Conservation (phyloP, 2,329 filamentous ascomycete genomes). For the Xylariaceae sp. region DNA sequence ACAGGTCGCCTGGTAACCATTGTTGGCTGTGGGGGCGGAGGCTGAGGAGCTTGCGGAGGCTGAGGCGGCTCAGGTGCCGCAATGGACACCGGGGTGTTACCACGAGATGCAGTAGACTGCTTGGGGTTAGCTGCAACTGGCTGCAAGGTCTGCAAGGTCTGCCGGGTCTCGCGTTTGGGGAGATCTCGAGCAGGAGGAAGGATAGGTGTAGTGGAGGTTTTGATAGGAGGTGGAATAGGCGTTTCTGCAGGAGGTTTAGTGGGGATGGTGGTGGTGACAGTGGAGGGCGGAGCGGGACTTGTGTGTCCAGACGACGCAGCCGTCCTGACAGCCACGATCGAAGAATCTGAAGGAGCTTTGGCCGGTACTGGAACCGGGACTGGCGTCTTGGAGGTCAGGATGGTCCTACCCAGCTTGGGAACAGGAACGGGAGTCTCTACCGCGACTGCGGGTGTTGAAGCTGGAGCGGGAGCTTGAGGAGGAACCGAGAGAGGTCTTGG, state of each 20-base stretch:
- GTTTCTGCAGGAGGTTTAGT: slow-evolving; percentile 40
- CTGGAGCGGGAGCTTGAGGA: slow-evolving; percentile 19
- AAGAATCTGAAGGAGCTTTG: slow-evolving; percentile 22
- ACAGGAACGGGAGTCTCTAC: slow-evolving; percentile 33
- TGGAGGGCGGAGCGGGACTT: slow-evolving; percentile 33
- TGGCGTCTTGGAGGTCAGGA: slow-evolving; percentile 33
- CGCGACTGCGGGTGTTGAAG: slow-evolving; percentile 11
- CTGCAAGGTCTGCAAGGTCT: slow-evolving; percentile 42
- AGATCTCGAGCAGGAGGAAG: slow-evolving; percentile 35
- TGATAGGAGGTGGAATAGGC: slow-evolving; percentile 37
- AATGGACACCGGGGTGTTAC: slow-evolving; percentile 33
- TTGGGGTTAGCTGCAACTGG: slow-evolving; percentile 28
- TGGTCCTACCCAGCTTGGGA: slow-evolving; percentile 29
- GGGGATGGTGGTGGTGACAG: slow-evolving; percentile 36
- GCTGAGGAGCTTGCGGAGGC: not conserved
- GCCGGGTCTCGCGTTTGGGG: slow-evolving; percentile 46
- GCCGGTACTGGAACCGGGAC: slow-evolving; percentile 29
- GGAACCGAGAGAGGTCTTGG: slow-evolving; percentile 33
- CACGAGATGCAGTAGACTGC: slow-evolving; percentile 26
- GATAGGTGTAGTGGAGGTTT: slow-evolving; percentile 38
- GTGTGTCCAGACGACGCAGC: slow-evolving; percentile 27
- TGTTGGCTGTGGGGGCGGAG: slow-evolving; percentile 4
- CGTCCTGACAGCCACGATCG: slow-evolving; percentile 25
- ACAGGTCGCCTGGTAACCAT: slow-evolving; percentile 42
- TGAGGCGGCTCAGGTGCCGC: slow-evolving; percentile 38